Percentiles rank a stretch among this genome's conserved stretches.
phyloP scores from a whole-genome alignment of 768 basidiomycete species.

The Lepiota brunneoincarnata region DNA sequence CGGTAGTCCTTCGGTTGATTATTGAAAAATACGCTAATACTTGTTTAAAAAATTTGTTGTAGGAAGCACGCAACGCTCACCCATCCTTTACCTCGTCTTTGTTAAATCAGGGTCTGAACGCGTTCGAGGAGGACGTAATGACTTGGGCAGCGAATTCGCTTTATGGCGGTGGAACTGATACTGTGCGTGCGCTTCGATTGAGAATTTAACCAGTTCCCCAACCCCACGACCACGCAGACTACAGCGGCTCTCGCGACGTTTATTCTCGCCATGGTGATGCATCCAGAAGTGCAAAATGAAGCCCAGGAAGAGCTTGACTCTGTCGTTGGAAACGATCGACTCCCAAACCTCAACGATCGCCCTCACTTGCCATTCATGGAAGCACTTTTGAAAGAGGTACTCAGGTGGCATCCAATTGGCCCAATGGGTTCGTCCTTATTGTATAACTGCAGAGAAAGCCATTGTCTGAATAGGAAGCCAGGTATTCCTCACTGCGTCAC shows the following conservation, averaged over 20 bases:
- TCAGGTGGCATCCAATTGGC: not conserved
- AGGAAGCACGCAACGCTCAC: no score
- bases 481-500: conserved; percentile 26
- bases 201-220: no score
- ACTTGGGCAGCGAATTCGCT: no score
- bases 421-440: not conserved
- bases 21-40: no score
- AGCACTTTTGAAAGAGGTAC: not conserved
- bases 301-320: not conserved
- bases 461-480: not conserved
- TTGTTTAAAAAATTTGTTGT: no score
- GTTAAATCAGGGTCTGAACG: no score
- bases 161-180: no score
- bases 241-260: not conserved
- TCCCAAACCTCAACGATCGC: not conserved
- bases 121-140: no score
- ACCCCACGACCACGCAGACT: not conserved
- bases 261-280: not conserved
- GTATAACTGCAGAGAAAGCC: no score
- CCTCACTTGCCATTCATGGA: not conserved
- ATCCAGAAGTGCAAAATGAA: not conserved
- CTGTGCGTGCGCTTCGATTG: no score
- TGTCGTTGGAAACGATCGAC: not conserved
- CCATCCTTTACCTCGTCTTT: no score
- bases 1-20: no score